Evolutionary conservation across 2,329 filamentous ascomycete species (phyloP), one percentile per base, ranked within the genome.

Genomic region (Microcyclospora pomicola): DNA sequence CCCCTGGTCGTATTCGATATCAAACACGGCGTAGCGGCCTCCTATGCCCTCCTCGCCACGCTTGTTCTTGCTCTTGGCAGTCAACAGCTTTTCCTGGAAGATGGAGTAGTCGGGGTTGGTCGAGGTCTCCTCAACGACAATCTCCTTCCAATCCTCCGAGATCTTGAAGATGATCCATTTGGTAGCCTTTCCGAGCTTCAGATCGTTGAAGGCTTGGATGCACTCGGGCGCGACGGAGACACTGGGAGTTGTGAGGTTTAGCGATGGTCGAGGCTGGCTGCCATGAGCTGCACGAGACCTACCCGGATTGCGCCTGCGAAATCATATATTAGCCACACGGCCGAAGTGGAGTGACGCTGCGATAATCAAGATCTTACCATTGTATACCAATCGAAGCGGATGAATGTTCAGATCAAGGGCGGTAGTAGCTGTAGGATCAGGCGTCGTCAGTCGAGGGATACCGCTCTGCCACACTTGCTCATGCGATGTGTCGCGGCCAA

Each of bases 151-250:
- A 69, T 86, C 73, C 64, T 87, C 81, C 49, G 77, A 80, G 60
- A 91, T 76, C 73, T 86, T 85, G 78, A 75, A 88, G 71, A 91
- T 77, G 68, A 91, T 80, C 73, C 75, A 92, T 68, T 85, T 87
- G 53, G 60, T 56, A 69, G 76, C 71, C 69, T 86, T 86, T 65
- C 66, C 71, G 52, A 86, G 77, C 75, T 88, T 88, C 50, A 88
- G 73, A 52, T 87, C 79, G 64, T 87, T 85, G 73, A 80, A 88
- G 48, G 62, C 60, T 41, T 55, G 54, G 53, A 72, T 74, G 73
- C 81, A 86, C 42, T 87, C 80, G 59, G 74, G 71, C 49, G 72
- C 66, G 55, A 86, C 77, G 59, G 71, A 71, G 52, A 81, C 80
- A 72, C 81, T 86, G 63, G 36, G 36, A 35, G 35, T 19, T 16